Evolutionary conservation across 106 monocot genomes (phyloP).

Genomic region (Amphibolis antarctica): DNA sequence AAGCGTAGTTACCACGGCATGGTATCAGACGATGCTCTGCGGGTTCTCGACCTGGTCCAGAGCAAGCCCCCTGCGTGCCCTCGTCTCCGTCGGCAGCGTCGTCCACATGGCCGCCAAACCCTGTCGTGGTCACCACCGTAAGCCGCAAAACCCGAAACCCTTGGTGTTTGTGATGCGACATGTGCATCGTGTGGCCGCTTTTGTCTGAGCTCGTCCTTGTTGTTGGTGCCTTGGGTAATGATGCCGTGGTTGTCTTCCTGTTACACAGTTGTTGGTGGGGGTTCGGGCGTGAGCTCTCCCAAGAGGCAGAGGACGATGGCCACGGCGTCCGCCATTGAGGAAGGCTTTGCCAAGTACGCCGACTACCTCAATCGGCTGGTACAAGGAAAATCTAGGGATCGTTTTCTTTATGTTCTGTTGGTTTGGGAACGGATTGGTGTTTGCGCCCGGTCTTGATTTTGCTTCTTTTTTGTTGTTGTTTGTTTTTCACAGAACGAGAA

Average conservation of each 20-base stretch:
- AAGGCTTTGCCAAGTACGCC: constrained; percentile 47
- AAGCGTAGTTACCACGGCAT: too few species aligned
- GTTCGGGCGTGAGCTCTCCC: neutral
- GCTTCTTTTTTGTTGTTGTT: neutral
- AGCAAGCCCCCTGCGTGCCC: neutral
- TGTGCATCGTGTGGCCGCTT: neutral
- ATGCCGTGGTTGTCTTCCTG: too few species aligned
- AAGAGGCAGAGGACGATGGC: constrained; percentile 52
- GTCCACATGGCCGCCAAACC: neutral
- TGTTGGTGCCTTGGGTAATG: neutral
- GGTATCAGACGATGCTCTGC: too few species aligned
- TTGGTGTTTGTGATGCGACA: neutral
- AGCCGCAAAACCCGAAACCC: neutral
- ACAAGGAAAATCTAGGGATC: neutral
- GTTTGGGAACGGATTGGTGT: neutral
- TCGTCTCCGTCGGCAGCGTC: neutral
- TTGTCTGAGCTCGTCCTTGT: neutral
- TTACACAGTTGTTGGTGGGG: constrained; percentile 1
- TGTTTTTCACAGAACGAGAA: constrained; percentile 67
- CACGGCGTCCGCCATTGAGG: constrained; percentile 35
- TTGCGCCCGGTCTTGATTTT: neutral
- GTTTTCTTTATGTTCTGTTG: too few species aligned
- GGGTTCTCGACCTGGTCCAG: neutral
- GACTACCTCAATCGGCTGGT: constrained; percentile 62
- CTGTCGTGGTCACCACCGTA: neutral